Base-by-base conservation (phyloP, 1,139 yeast species). In the Yamadazyma dendronema region DNA sequence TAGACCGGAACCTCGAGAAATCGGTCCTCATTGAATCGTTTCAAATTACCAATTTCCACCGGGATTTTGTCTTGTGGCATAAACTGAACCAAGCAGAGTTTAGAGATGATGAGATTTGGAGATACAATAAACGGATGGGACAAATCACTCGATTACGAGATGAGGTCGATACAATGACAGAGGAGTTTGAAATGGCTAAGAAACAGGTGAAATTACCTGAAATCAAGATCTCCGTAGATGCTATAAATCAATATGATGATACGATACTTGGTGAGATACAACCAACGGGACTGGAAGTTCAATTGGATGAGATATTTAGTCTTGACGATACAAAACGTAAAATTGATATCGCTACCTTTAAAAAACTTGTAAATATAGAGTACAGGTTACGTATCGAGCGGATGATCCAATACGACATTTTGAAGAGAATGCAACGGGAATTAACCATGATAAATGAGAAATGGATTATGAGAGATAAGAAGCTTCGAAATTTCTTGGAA, bases 381-480 rank as follows among this genome's bases (percentile, higher is more conserved):
- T 63, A 53, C 38, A 48, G 64, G 26, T 47, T 63, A 31, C 53
- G 72, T 24, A 47, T 67, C 33, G 56, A 62, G 41, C 48, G 56
- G 37, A 58, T 65, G 50, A 50, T 69, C 29, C 62, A 64, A 38
- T 60, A 63, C 45, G 75, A 69, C 38, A 52, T 68, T 3, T 53
- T 70, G 38, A 48, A 53, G 9, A 54, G 56, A 31, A 56, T 66
- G 15, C 65, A 63, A 40, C 53, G 56, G 35, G 69, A 63, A 32
- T 49, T 67, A 19, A 47, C 50, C 3, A 52, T 56, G 8, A 56
- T 61, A 26, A 71, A 66, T 42, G 59, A 54, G 35, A 62, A 63
- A 41, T 73, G 80, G 79, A 59, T 57, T 6, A 42, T 54, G 2
- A 53, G 74, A 37, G 74, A 72, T 42, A 53, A 55, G 15, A 57